Percentiles rank a stretch among this genome's conserved stretches.
Evolutionary conservation across 345 rosid genomes (phyloP).

Genomic region (Linum lewisii): DNA sequence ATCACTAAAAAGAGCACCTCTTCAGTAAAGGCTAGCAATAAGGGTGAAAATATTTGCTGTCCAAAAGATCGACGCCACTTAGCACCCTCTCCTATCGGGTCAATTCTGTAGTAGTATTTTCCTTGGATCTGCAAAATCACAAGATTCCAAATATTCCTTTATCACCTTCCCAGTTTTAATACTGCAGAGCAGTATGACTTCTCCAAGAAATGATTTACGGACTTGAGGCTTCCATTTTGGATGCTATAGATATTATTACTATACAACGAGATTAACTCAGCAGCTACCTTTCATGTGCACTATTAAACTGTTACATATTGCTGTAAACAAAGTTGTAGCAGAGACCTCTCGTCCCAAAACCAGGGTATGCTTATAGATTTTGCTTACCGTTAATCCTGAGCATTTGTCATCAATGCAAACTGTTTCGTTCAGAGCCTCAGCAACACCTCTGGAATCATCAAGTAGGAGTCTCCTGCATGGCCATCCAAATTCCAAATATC

Average conservation of each 20-base stretch:
- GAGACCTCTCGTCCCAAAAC: no score
- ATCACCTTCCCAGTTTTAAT: not conserved
- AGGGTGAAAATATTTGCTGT: slow-evolving; percentile 24
- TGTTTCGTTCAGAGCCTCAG: slow-evolving; percentile 80
- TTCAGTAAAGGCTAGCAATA: slow-evolving; percentile 40
- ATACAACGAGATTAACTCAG: not conserved
- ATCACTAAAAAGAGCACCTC: slow-evolving; percentile 33
- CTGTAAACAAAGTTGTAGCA: not conserved
- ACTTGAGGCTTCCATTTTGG: no score
- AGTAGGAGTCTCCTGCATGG: slow-evolving; percentile 72
- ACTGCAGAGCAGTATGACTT: not conserved
- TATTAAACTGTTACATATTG: not conserved
- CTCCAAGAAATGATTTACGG: no score
- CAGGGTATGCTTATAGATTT: not conserved
- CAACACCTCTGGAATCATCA: slow-evolving; percentile 96
- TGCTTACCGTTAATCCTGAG: slow-evolving; percentile 67
- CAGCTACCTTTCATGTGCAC: not conserved
- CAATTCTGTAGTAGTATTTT: slow-evolving; percentile 40
- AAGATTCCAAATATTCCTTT: not conserved
- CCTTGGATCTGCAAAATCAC: slow-evolving; percentile 56
- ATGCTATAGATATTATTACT: not conserved
- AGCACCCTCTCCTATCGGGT: slow-evolving; percentile 18
- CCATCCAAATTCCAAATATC: not conserved
- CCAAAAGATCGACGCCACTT: slow-evolving; percentile 22
- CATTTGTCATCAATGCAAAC: slow-evolving; percentile 60